Evolutionary conservation across 305 asterid genomes (phyloP), one percentile per base, ranked within the genome.

Genomic region (Plantago coronopus): DNA sequence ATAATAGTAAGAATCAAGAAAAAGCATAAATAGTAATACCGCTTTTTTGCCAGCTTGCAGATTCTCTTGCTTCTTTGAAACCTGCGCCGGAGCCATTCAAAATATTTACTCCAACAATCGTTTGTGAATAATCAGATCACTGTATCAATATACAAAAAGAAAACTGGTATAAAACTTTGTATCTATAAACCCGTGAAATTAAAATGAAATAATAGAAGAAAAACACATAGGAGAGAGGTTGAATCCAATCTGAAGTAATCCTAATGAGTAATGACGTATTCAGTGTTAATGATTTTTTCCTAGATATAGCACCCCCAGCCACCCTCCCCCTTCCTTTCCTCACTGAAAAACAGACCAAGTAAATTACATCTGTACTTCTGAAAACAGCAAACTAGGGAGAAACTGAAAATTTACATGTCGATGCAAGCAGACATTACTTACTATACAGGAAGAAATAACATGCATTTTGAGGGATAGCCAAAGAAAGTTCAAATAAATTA

Each of bases 61-160:
- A 85, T 86, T 82, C 72, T 79, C 86, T 67, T 86, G 84, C 81
- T 93, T 93, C 79, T 70, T 82, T 75, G 78, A 65, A 48, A 81
- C 96, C 86, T 91, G 91, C 71, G 83, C 89, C 74, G 96, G 86
- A 78, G 95, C 96, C 98, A 89, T 88, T 76, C 25, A 73, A 69
- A 66, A 38, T 31, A 48, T 62, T 56, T 17, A 19, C 38, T 57
- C 64, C 69, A 76, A 67, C 71, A 46, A 19, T 57, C 29, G 61
- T 5, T 59, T 76, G 48, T 18, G 44, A 63, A 53, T 61, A 66
- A 60, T 74, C 81, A 75, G 78, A 81, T 81, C 78, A 73, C 50
- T 31, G 34, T 64, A 48, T 54, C 42, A 38, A 57, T 17, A 17
- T 67, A 70, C 63, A 68, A 22, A 59, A 40, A 64, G 65, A 22